A percentile compares a stretch with the other conserved stretches of the same genome.
These are phyloP conservation scores for Exidia glandulosa DNA, from an alignment of 768 basidiomycete species.

Conservation along the genomic window DNA sequence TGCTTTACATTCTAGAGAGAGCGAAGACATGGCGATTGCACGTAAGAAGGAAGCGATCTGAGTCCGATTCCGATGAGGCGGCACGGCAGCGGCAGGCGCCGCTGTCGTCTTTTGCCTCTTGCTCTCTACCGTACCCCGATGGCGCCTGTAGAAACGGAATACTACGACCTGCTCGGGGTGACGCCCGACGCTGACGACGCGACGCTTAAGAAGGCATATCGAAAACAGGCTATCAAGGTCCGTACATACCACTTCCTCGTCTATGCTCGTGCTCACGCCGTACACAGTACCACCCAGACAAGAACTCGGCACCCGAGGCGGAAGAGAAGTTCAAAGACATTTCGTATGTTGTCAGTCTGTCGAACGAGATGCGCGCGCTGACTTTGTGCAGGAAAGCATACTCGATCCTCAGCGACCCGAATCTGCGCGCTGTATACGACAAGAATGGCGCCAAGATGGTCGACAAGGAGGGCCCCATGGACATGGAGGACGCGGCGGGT, in stretches of 20 bases:
- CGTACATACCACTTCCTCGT: constrained; percentile 12
- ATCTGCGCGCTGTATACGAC: constrained; percentile 83
- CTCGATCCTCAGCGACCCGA: constrained; percentile 81
- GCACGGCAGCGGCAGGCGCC: neutral
- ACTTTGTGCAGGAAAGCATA: constrained; percentile 69
- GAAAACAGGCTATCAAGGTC: constrained; percentile 90
- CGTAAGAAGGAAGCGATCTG: no score
- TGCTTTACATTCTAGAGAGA: no score
- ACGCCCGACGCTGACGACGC: constrained; percentile 63
- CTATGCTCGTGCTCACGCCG: neutral
- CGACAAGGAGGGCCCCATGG: constrained; percentile 65
- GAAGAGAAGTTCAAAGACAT: constrained; percentile 97
- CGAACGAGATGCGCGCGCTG: neutral
- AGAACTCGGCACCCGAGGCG: constrained; percentile 86
- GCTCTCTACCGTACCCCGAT: constrained; percentile 23
- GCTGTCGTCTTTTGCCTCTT: neutral
- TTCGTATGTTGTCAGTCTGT: constrained; percentile 34
- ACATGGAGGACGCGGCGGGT: constrained; percentile 82
- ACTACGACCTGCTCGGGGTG: constrained; percentile 76
- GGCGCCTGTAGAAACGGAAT: constrained; percentile 86
- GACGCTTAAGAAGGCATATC: constrained; percentile 86
- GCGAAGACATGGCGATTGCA: no score
- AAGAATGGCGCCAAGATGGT: constrained; percentile 89
- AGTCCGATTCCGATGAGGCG: neutral
- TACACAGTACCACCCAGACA: constrained; percentile 82